Evolutionary conservation across 2,329 filamentous ascomycete genomes (phyloP).

Genomic region (Diaporthe vexans): DNA sequence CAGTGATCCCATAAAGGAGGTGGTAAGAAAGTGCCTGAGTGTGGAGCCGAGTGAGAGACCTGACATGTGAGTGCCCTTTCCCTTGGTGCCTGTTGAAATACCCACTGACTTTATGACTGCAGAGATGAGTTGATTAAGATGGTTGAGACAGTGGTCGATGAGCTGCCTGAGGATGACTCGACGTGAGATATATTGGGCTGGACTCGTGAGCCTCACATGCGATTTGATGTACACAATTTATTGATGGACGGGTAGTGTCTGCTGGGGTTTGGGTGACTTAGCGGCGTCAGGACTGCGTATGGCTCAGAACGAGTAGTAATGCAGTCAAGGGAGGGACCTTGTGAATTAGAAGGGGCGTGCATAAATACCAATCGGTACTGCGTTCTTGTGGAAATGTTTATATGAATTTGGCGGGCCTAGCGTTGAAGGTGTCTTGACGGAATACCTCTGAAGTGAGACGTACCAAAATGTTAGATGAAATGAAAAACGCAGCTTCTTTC

Average conservation of each 20-base stretch:
- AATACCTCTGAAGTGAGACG: background rate
- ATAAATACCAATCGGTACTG: background rate
- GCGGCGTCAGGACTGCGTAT: background rate
- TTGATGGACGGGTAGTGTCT: background rate
- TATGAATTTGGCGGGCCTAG: background rate
- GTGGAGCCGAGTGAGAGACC: constrained; percentile 92
- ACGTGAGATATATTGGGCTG: constrained; percentile 17
- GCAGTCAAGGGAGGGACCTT: background rate
- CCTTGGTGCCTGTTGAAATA: background rate
- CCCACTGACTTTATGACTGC: constrained; percentile 27
- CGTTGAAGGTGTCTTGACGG: background rate
- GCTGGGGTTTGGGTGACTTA: background rate
- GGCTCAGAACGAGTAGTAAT: constrained; percentile 30
- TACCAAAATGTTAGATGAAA: background rate
- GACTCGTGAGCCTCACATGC: background rate
- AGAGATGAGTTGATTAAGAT: constrained; percentile 81
- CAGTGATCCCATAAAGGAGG: constrained; percentile 85
- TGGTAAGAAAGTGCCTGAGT: constrained; percentile 87
- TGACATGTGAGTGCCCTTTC: constrained; percentile 66
- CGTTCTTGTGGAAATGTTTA: background rate
- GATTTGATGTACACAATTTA: background rate
- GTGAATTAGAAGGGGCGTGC: background rate
- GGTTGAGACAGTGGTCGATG: constrained; percentile 79
- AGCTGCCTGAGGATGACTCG: constrained; percentile 71
- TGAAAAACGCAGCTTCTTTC: constrained; percentile 12